These are phyloP conservation scores for Orbilia quercus DNA, from an alignment of 2,329 filamentous ascomycete genomes.

Conservation along the genomic window DNA sequence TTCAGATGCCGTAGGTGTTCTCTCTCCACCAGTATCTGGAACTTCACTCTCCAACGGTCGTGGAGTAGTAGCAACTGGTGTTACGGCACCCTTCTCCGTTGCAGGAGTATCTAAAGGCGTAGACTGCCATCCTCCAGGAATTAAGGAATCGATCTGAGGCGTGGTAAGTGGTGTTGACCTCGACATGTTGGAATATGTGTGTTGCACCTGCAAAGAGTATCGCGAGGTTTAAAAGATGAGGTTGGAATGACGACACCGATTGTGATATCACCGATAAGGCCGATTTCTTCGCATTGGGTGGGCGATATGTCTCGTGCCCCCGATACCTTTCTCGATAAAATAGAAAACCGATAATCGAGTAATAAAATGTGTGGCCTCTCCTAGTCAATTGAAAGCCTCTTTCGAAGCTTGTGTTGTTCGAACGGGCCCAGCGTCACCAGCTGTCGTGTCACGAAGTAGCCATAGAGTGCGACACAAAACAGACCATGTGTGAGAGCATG, in stretches of 20 bases:
- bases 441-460: not conserved
- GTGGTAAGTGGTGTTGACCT: conserved; percentile 13
- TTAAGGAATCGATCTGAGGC: conserved; percentile 28
- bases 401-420: not conserved
- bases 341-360: not conserved
- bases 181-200: conserved; percentile 35
- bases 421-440: not conserved
- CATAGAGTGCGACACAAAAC: too few species aligned
- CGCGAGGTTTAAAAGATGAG: not conserved
- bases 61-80: conserved; percentile 7
- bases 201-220: not conserved
- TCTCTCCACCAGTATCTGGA: conserved; percentile 18
- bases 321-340: not conserved
- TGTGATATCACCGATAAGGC: not conserved
- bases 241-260: not conserved
- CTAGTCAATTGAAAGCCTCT: not conserved
- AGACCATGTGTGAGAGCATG: not conserved
- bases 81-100: conserved; percentile 10
- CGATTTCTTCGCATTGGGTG: not conserved
- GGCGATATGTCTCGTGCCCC: not conserved
- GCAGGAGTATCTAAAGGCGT: conserved; percentile 21
- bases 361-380: not conserved
- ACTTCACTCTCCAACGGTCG: not conserved
- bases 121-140: conserved; percentile 24
- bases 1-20: conserved; percentile 14